phyloP scores from a whole-genome alignment of 176 grass and related monocot species.

The Oryza brachyantha region DNA sequence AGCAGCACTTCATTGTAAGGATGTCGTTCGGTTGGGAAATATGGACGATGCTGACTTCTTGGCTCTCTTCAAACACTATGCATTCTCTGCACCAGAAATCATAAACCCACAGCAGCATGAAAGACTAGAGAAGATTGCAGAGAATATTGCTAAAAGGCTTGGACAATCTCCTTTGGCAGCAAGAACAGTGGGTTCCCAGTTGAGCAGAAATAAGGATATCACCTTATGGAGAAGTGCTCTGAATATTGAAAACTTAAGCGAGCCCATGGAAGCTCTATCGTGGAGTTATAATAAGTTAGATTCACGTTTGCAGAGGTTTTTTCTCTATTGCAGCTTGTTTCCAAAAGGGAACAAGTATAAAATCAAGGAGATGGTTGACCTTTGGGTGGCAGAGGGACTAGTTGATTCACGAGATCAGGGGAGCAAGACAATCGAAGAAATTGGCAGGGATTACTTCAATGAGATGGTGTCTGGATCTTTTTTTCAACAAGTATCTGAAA shows the following conservation, averaged over 20 bases:
- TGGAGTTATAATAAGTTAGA: slow-evolving; percentile 35
- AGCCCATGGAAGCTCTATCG: not conserved
- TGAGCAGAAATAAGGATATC: not conserved
- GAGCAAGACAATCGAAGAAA: not conserved
- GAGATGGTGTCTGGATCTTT: not conserved
- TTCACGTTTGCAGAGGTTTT: slow-evolving; percentile 10
- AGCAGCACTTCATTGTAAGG: not conserved
- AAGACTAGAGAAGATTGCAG: not conserved
- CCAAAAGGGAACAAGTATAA: not conserved
- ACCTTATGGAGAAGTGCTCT: not conserved
- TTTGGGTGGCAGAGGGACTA: not conserved
- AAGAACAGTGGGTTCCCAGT: not conserved
- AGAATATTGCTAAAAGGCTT: not conserved
- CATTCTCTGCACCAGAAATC: not conserved
- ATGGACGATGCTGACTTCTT: not conserved
- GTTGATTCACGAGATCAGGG: not conserved
- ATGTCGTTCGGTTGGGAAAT: not conserved
- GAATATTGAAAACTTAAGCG: not conserved
- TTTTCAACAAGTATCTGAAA: too few relatives aligned
- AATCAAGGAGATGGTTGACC: not conserved
- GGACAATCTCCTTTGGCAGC: slow-evolving; percentile 25
- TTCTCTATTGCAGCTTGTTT: not conserved
- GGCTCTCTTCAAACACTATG: not conserved
- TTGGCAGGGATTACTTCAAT: not conserved
- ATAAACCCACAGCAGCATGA: fast-evolving